Conservation (phyloP, 805 yeast species). For the Lachancea nothofagi region DNA sequence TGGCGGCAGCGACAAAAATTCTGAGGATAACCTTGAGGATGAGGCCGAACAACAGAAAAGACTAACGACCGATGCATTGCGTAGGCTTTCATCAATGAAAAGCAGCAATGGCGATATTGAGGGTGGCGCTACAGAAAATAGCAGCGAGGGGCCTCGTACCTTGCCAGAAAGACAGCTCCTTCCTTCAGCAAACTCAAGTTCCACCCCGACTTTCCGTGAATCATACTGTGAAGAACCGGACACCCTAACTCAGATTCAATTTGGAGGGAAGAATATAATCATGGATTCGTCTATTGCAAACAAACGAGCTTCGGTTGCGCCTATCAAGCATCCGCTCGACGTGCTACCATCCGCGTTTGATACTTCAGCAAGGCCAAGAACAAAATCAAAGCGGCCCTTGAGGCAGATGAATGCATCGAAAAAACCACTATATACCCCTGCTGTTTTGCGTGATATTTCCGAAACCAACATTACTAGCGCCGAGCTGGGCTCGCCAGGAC, state of each 20-base stretch:
- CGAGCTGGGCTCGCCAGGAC: conserved; percentile 29
- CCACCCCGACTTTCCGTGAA: conserved; percentile 3
- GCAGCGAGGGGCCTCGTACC: not conserved
- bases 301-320: conserved; percentile 15
- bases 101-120: not conserved
- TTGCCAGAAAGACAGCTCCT: not conserved
- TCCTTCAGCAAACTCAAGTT: not conserved
- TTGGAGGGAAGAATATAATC: conserved; percentile 29
- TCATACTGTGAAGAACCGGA: conserved; percentile 7
- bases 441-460: conserved; percentile 61
- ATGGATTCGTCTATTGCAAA: conserved; percentile 24
- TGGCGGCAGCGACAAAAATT: not conserved
- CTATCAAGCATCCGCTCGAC: conserved; percentile 16
- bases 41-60: conserved; percentile 30
- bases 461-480: conserved; percentile 40
- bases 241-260: conserved; percentile 23
- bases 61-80: conserved; percentile 38
- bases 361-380: conserved; percentile 2
- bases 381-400: conserved; percentile 24
- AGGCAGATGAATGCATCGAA: conserved; percentile 76
- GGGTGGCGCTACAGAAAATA: conserved; percentile 3
- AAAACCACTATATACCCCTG: conserved; percentile 86
- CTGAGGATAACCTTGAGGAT: conserved; percentile 17
- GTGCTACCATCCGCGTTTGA: conserved; percentile 5
- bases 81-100: conserved; percentile 32